These are phyloP conservation scores for Tetrahymena borealis DNA, from an alignment of 73 alveolate genomes.

Conservation along the genomic window DNA sequence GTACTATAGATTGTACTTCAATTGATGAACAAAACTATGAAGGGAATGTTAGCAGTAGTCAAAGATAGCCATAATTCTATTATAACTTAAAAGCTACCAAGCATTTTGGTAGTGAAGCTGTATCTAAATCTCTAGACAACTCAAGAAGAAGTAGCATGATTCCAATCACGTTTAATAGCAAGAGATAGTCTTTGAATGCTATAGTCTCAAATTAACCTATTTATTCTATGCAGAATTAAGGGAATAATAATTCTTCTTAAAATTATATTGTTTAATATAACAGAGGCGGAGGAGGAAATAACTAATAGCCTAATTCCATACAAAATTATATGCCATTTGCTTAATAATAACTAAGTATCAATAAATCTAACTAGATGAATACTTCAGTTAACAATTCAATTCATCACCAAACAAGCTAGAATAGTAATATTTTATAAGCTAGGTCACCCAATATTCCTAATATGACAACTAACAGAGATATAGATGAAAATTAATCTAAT, in stretches of 20 bases:
- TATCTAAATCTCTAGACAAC: neutral
- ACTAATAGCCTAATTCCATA: neutral
- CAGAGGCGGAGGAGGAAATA: neutral
- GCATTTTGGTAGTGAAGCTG: neutral
- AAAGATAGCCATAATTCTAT: neutral
- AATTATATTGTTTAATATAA: neutral
- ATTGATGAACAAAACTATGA: neutral
- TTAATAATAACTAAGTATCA: too few species aligned
- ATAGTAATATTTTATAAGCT: neutral
- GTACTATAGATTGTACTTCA: neutral
- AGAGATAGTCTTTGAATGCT: neutral
- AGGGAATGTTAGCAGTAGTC: neutral
- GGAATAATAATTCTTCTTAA: neutral
- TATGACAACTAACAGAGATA: neutral
- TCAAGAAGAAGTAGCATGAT: neutral
- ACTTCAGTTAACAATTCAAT: neutral
- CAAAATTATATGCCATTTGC: too few species aligned
- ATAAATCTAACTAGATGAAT: neutral
- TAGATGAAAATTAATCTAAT: neutral
- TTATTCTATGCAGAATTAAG: neutral
- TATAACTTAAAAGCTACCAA: neutral
- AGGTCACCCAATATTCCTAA: neutral
- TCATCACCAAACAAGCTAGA: neutral
- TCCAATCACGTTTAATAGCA: neutral
- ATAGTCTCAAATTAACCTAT: neutral